A percentile compares a stretch with the other conserved stretches of the same genome.
phyloP scores from a whole-genome alignment of 192 early-diverging fungal species.

The Backusella morwellensis region DNA sequence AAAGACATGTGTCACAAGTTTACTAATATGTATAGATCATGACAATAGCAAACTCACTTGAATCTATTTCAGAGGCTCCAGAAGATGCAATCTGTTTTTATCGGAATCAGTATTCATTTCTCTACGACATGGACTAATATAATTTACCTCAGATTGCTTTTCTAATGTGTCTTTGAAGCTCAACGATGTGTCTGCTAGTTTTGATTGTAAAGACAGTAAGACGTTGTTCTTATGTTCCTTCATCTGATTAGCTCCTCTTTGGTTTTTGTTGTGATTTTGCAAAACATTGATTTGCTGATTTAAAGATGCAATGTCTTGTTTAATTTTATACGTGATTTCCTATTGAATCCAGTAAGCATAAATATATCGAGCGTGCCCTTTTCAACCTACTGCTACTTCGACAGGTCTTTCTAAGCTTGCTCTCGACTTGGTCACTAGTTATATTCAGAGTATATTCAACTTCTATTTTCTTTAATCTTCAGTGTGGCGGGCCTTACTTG shows the following conservation, averaged over 20 bases:
- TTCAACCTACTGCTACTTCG: slow-evolving; percentile 74
- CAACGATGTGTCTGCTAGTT: slow-evolving; percentile 84
- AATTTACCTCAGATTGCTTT: slow-evolving; percentile 72
- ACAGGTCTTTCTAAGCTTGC: slow-evolving; percentile 55
- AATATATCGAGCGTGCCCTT: neutral
- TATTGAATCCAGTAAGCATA: slow-evolving; percentile 23
- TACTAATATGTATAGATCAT: slow-evolving; percentile 8
- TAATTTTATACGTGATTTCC: slow-evolving; percentile 90
- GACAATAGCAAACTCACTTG: neutral
- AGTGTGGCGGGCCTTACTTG: slow-evolving; percentile 37
- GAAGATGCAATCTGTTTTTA: neutral
- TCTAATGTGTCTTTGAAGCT: slow-evolving; percentile 94
- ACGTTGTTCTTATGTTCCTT: slow-evolving; percentile 92
- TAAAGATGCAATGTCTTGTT: slow-evolving; percentile 92
- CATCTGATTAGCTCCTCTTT: slow-evolving; percentile 59
- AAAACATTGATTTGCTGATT: slow-evolving; percentile 91
- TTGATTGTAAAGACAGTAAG: slow-evolving; percentile 86
- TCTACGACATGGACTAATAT: neutral
- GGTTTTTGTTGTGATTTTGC: slow-evolving; percentile 60
- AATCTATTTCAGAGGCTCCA: neutral
- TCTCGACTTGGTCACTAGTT: slow-evolving; percentile 4
- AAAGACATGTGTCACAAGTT: slow-evolving; percentile 54
- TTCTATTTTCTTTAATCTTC: neutral
- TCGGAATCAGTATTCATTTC: neutral
- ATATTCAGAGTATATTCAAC: neutral